These are phyloP conservation scores for Monascus ruber DNA, from an alignment of 2,329 filamentous ascomycete species.

Conservation along the genomic window DNA sequence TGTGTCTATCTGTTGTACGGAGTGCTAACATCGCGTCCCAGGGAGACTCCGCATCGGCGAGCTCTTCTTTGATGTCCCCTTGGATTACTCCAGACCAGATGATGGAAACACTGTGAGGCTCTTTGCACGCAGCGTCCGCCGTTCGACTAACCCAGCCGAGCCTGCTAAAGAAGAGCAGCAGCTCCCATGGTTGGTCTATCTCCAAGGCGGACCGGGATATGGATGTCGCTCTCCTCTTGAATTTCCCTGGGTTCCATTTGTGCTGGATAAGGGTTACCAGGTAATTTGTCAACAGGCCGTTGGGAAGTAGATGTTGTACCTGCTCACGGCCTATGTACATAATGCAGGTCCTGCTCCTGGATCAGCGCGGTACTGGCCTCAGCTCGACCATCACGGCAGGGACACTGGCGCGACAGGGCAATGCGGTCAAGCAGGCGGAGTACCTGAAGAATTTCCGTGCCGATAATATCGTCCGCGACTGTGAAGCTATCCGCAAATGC, in stretches of 20 bases:
- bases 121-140: slow-evolving; percentile 65
- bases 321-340: not conserved
- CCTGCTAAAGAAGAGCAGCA: slow-evolving; percentile 35
- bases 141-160: slow-evolving; percentile 42
- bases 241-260: slow-evolving; percentile 55
- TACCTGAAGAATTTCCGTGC: slow-evolving; percentile 80
- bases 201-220: slow-evolving; percentile 79
- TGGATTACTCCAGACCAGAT: slow-evolving; percentile 58
- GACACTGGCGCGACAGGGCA: slow-evolving; percentile 56
- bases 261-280: slow-evolving; percentile 74
- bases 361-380: slow-evolving; percentile 80
- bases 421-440: slow-evolving; percentile 56
- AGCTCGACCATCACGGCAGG: slow-evolving; percentile 68
- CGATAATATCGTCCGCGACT: slow-evolving; percentile 81
- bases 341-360: slow-evolving; percentile 56
- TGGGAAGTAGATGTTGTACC: not conserved
- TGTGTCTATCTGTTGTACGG: not conserved
- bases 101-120: slow-evolving; percentile 52
- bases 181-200: slow-evolving; percentile 55
- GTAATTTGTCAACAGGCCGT: slow-evolving; percentile 23
- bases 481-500: slow-evolving; percentile 69
- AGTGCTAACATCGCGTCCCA: slow-evolving; percentile 20
- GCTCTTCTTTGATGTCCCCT: slow-evolving; percentile 75
- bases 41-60: slow-evolving; percentile 68
- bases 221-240: slow-evolving; percentile 66